Conservation (phyloP, 2,329 filamentous ascomycete genomes). For the Fonsecaea multimorphosa region DNA sequence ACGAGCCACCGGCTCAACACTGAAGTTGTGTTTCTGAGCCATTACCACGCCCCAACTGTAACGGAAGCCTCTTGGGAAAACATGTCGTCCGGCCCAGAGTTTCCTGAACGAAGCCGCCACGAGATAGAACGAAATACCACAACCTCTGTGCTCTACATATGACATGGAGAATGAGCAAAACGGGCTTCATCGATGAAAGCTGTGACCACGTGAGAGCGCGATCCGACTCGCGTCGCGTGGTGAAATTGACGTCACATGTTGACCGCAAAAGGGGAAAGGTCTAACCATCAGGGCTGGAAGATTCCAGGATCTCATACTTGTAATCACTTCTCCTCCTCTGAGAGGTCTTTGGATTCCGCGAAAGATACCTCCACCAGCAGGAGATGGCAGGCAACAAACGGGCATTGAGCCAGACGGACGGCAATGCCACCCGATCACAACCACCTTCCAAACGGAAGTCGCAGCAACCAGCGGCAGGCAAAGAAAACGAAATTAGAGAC, state of each 20-base stretch:
- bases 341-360: background rate
- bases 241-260: background rate
- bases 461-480: background rate
- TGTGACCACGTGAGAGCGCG: background rate
- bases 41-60: conserved; percentile 14
- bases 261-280: background rate
- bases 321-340: background rate
- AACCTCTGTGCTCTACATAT: background rate
- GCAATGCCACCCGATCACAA: conserved; percentile 7
- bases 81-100: background rate
- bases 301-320: background rate
- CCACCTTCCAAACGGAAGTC: conserved; percentile 8
- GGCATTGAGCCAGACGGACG: conserved; percentile 13
- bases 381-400: conserved; percentile 16
- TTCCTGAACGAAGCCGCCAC: background rate
- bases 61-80: background rate
- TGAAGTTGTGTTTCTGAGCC: conserved; percentile 54
- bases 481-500: background rate
- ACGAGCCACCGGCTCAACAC: conserved; percentile 71
- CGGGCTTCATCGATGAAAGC: background rate
- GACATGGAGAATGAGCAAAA: background rate
- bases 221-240: background rate
- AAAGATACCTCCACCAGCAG: background rate
- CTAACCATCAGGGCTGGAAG: too few relatives aligned
- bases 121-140: background rate